Base-by-base conservation (phyloP, 2,329 filamentous ascomycete genomes). In the Trichoderma citrinoviride region DNA sequence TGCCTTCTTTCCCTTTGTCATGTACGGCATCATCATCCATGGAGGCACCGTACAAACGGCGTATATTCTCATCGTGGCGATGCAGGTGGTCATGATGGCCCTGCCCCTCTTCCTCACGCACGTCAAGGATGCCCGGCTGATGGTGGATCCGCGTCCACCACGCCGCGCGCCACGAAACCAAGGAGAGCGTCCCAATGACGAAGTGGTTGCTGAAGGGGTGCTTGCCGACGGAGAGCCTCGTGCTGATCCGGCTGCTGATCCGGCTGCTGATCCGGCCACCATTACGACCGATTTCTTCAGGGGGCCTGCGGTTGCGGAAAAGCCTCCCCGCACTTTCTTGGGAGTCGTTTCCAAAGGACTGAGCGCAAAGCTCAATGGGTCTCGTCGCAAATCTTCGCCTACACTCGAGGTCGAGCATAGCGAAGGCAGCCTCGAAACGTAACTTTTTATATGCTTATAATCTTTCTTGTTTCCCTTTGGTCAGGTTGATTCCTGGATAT, bases 1-100 rank as follows among this genome's bases (percentile, higher is more conserved):
- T 12, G 89, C 87, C 0, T 86, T 89, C 64, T 90, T 92, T 71
- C 90, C 91, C 0, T 91, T 91, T 40, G 82, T 93, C 61, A 83
- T 92, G 66, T 92, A 90, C 66, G 88, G 81, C 53, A 88, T 91
- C 46, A 81, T 89, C 23, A 80, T 85, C 62, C 72, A 77, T 41
- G 83, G 83, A n/a, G 83, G 86, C 17, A 81, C 81, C 53, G 87
- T 90, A 12, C 86, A 86, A 14, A 83, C 83, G 40, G 86, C 88
- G 0, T 90, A 90, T 73, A 77, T 86, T 37, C 80, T 93, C 4
- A 85, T 91, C 2, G 77, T 89, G 3, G 80, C 76, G 3, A 73
- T 87, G 27, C 77, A 85, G 55, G 77, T 78, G 0, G 73, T 80
- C 25, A 79, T 80, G 21, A 74, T 81, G 40, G 69, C 79, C 2